These are phyloP conservation scores for Penicillium sp. DNA, from an alignment of 2,329 filamentous ascomycete species.

Conservation along the genomic window DNA sequence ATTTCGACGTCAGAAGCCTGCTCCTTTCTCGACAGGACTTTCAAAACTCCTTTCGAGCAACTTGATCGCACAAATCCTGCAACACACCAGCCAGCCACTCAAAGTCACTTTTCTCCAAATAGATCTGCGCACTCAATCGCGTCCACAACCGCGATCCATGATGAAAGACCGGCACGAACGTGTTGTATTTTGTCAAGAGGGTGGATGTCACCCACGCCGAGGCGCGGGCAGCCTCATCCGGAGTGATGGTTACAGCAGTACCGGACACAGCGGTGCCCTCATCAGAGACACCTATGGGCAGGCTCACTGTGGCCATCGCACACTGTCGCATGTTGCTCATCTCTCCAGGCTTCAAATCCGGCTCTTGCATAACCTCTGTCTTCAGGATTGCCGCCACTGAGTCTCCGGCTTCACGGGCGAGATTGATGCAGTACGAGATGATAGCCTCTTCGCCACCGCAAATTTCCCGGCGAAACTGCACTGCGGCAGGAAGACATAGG, in stretches of 20 bases:
- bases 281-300: conserved; percentile 54
- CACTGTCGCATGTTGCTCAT: conserved; percentile 53
- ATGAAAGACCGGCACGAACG: conserved; percentile 61
- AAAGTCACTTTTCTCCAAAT: conserved; percentile 74
- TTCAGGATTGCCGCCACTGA: conserved; percentile 57
- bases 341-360: conserved; percentile 24
- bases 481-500: conserved; percentile 63
- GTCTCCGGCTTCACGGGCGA: conserved; percentile 60
- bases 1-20: too few species aligned
- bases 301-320: conserved; percentile 64
- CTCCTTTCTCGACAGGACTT: not conserved
- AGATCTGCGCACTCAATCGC: conserved; percentile 74
- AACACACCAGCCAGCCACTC: conserved; percentile 59
- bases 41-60: conserved; percentile 39
- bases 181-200: conserved; percentile 57
- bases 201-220: conserved; percentile 54
- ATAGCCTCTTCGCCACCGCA: conserved; percentile 71
- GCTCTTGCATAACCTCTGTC: conserved; percentile 62
- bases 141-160: conserved; percentile 62
- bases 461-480: conserved; percentile 62
- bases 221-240: conserved; percentile 38
- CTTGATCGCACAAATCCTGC: conserved; percentile 51
- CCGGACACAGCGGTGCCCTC: not conserved
- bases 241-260: conserved; percentile 25
- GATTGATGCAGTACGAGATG: conserved; percentile 53